Evolutionary conservation across 495 filamentous ascomycete genomes (phyloP), one percentile per base, ranked within the genome.

Genomic region (Bryoglossum gracile): DNA sequence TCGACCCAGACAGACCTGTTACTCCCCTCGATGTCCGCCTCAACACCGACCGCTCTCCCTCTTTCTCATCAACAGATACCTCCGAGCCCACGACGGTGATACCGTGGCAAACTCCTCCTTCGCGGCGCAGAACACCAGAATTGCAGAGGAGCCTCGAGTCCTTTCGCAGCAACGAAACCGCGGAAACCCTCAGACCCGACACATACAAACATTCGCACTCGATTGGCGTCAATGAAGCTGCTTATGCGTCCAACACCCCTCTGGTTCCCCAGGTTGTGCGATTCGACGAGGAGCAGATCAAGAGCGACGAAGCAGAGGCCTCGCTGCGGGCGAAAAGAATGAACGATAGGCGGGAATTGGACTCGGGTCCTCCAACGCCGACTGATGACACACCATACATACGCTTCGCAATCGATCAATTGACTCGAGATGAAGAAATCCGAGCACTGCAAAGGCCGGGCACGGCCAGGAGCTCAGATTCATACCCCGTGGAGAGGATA

Each of bases 381-480:
- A 58, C 76, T 36, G 82, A 86, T 52, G 77, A 84, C 60, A 81
- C 77, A 24, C 81, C 82, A 11, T 86, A 81, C 57, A 80, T 87
- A 38, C 79, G 74, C 24, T 86, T 84, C 60, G 83, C 83, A 28
- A 80, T 87, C 40, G 80, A 84, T 43, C 83, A 86, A 57, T 69
- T 87, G 43, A 86, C 83, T 5, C 65, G 77, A 19, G 78, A 86
- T 53, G 81, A 83, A 46, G 74, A 81, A 39, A 67, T 75, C 4
- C 43, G 54, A 13, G 62, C 61, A 1, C 13, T 23, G 2, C 43
- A 47, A 16, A 32, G 55, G 23, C 54, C 58, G 25, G 62, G 57
- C 23, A 66, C 69, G 3, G 42, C 59, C 14, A 63, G 58, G 2
- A 74, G 67, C 23, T 61, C 60, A 19, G 61, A 68, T 32, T 66